Conservation (phyloP, 2,329 filamentous ascomycete genomes). For the Scleromitrula shiraiana region DNA sequence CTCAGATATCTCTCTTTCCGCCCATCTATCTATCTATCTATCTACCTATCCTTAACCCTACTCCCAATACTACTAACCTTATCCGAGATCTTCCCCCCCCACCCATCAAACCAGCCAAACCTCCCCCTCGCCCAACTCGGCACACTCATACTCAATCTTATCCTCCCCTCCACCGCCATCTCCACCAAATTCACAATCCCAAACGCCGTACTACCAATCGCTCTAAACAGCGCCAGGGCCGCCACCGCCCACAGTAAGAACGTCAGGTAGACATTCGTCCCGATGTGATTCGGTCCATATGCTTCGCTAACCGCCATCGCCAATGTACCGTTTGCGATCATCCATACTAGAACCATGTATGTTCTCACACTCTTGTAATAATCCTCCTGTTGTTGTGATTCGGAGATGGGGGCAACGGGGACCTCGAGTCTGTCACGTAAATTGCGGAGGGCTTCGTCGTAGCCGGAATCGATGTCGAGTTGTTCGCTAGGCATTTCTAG, state of each 20-base stretch:
- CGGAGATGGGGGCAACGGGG: conserved; percentile 48
- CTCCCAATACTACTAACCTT: conserved; percentile 26
- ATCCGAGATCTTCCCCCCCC: conserved; percentile 24
- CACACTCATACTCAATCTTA: conserved; percentile 34
- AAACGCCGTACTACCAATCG: conserved; percentile 73
- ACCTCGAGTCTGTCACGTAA: conserved; percentile 90
- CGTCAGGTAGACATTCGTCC: conserved; percentile 80
- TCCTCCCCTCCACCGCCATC: conserved; percentile 75
- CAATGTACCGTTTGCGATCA: conserved; percentile 83
- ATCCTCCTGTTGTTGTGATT: conserved; percentile 88
- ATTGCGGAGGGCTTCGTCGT: conserved; percentile 94
- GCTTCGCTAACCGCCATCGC: conserved; percentile 89
- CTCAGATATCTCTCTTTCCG: not conserved
- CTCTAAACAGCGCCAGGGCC: conserved; percentile 76
- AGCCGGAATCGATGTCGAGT: conserved; percentile 94
- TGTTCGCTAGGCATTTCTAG: conserved; percentile 97
- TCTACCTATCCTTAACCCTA: conserved; percentile 14
- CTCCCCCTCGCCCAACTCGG: conserved; percentile 27
- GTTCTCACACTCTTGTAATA: conserved; percentile 97
- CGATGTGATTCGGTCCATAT: conserved; percentile 64
- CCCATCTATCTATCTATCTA: not conserved
- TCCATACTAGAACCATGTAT: conserved; percentile 96
- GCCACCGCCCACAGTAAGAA: conserved; percentile 94
- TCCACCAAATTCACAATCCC: conserved; percentile 78
- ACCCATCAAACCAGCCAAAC: conserved; percentile 25